Evolutionary conservation across 352 stramenopile species (phyloP).

Genomic region (Phytopythium delawarense): DNA sequence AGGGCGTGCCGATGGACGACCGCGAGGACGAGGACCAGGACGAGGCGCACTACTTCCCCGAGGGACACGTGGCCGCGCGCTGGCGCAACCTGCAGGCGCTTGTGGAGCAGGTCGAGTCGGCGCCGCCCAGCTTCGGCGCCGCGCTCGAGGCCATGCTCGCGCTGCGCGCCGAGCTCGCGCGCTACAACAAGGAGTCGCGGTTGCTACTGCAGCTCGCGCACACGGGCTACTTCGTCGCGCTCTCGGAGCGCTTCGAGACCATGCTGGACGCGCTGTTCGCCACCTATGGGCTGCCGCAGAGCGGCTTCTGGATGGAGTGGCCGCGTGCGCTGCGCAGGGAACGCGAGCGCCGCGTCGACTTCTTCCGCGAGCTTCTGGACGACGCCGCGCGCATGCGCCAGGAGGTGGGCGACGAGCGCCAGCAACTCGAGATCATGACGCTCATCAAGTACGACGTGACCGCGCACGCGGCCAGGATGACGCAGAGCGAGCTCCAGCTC

Average conservation of each 20-base stretch:
- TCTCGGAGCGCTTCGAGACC: conserved; percentile 19
- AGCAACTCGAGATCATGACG: conserved; percentile 23
- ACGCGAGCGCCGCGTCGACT: conserved; percentile 1
- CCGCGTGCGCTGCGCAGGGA: background rate
- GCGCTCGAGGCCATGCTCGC: conserved; percentile 6
- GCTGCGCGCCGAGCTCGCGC: conserved; percentile 6
- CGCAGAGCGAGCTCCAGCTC: conserved; percentile 18
- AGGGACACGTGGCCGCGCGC: conserved; percentile 5
- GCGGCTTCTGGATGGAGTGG: conserved; percentile 8
- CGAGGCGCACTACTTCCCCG: conserved; percentile 7
- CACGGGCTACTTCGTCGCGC: conserved; percentile 20
- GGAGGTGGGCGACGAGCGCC: conserved; percentile 17
- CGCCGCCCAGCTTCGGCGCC: conserved; percentile 6
- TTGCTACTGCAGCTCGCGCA: conserved; percentile 28
- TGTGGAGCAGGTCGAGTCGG: conserved; percentile 7
- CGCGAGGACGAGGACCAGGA: conserved; percentile 7
- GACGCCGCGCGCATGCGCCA: conserved; percentile 12
- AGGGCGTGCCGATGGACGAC: conserved; percentile 7
- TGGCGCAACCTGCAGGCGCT: conserved; percentile 10
- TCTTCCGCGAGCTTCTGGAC: conserved; percentile 13
- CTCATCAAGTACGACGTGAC: conserved; percentile 23
- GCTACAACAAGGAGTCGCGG: conserved; percentile 26
- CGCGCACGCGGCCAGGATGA: conserved; percentile 17
- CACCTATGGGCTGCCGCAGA: conserved; percentile 8
- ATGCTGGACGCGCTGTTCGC: conserved; percentile 8